A percentile compares a stretch with the other conserved stretches of the same genome.
phyloP scores from a whole-genome alignment of 202 grass and related monocot species.

The Cymbopogon flexuosus region DNA sequence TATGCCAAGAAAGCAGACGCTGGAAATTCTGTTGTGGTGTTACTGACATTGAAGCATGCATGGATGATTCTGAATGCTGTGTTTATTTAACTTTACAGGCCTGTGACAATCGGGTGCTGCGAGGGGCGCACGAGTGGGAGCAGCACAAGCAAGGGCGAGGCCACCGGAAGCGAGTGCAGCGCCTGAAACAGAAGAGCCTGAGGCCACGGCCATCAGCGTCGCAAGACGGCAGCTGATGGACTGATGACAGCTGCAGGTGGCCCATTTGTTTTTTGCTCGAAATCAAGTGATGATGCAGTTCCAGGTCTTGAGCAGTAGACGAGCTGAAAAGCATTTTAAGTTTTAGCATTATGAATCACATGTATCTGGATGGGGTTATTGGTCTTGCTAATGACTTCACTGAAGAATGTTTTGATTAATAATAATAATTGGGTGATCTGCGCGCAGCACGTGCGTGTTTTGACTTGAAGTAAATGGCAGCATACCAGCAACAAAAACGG shows the following conservation, averaged over 20 bases:
- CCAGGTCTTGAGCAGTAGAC: background rate
- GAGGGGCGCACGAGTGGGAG: constrained; percentile 83
- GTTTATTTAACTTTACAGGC: constrained; percentile 34
- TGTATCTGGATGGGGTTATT: background rate
- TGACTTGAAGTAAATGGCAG: background rate
- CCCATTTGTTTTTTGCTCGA: background rate
- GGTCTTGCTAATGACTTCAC: background rate
- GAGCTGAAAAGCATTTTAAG: background rate
- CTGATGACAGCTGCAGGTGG: background rate
- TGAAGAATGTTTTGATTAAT: background rate
- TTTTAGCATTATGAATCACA: background rate
- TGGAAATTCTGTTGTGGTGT: background rate
- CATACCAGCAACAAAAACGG: background rate
- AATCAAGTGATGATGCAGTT: background rate
- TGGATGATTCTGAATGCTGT: constrained; percentile 11
- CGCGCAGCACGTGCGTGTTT: background rate
- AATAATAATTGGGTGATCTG: background rate
- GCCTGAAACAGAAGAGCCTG: constrained; percentile 44
- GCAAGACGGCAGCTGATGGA: background rate
- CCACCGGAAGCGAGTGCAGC: constrained; percentile 65
- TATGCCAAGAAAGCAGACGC: background rate
- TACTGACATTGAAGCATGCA: background rate
- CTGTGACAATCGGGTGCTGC: constrained; percentile 64
- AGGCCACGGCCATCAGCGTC: background rate
- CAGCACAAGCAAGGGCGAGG: constrained; percentile 74